These are phyloP conservation scores for Solanum bulbocastanum DNA, from an alignment of 257 asterid genomes.

Conservation along the genomic window DNA sequence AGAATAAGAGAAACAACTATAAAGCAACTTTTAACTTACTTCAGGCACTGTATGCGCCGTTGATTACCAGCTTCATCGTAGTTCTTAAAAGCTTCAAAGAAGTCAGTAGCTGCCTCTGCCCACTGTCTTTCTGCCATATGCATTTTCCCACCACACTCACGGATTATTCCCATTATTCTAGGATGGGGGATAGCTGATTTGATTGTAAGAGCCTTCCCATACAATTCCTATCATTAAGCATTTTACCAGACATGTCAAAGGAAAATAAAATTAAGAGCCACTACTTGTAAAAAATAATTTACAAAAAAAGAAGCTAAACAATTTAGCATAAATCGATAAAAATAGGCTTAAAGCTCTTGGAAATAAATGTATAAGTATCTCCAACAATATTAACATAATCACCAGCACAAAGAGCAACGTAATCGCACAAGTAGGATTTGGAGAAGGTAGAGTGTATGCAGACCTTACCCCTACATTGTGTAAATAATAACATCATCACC, in stretches of 20 bases:
- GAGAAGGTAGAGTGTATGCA: not conserved
- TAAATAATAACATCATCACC: not conserved
- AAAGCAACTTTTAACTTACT: constrained; percentile 35
- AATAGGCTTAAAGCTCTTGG: not conserved
- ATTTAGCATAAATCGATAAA: not conserved
- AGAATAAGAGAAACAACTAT: not conserved
- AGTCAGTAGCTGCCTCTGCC: constrained; percentile 96
- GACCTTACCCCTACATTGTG: not conserved
- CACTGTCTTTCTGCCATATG: constrained; percentile 97
- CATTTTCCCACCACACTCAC: constrained; percentile 99
- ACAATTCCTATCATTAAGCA: constrained; percentile 94
- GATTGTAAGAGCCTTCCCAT: constrained; percentile 86
- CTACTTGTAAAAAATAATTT: not conserved
- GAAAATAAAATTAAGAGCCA: not conserved
- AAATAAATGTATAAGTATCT: not conserved
- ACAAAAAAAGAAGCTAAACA: not conserved
- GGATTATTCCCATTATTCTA: constrained; percentile 95
- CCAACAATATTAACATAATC: not conserved
- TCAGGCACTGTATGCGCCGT: constrained; percentile 86
- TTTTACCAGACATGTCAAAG: constrained; percentile 37
- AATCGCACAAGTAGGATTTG: not conserved
- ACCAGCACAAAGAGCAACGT: not conserved
- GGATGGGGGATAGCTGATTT: constrained; percentile 99
- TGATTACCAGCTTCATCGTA: constrained; percentile 98
- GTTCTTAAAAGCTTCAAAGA: constrained; percentile 96